Evolutionary conservation across 352 stramenopile genomes (phyloP).

Genomic region (Pythium biforme): DNA sequence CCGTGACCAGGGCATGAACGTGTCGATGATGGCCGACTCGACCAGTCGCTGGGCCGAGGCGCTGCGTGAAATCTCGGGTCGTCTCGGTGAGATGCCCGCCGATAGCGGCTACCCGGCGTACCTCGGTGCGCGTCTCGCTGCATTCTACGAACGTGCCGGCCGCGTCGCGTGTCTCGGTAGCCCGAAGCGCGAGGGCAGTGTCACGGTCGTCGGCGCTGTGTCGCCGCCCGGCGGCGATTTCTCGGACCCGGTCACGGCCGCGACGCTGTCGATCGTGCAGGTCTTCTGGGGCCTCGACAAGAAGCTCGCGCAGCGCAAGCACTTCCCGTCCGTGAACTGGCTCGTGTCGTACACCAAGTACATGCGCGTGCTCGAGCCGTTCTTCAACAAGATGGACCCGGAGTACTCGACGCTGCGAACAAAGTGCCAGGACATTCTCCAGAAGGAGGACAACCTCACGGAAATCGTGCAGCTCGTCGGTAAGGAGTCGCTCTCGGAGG

Average conservation of each 20-base stretch:
- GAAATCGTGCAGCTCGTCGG: slow-evolving; percentile 99
- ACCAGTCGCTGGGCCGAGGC: slow-evolving; percentile 99
- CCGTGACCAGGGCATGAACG: slow-evolving; percentile 98
- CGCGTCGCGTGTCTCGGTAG: slow-evolving; percentile 96
- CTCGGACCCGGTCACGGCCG: slow-evolving; percentile 98
- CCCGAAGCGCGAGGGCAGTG: slow-evolving; percentile 96
- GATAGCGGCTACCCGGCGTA: slow-evolving; percentile 98
- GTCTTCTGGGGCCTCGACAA: slow-evolving; percentile 99
- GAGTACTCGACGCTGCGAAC: slow-evolving; percentile 98
- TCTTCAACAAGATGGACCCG: slow-evolving; percentile 98
- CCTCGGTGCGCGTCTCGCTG: slow-evolving; percentile 97
- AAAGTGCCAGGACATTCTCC: slow-evolving; percentile 96
- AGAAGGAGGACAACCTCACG: slow-evolving; percentile 97
- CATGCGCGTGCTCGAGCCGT: slow-evolving; percentile 99
- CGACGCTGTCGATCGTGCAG: slow-evolving; percentile 99
- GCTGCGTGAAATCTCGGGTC: slow-evolving; percentile 99
- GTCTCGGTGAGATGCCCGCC: slow-evolving; percentile 99
- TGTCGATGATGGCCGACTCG: slow-evolving; percentile 99
- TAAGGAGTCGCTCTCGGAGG: slow-evolving; percentile 98
- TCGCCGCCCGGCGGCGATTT: slow-evolving; percentile 99
- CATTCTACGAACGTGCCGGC: slow-evolving; percentile 99
- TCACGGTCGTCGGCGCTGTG: slow-evolving; percentile 99
- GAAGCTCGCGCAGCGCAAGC: slow-evolving; percentile 99
- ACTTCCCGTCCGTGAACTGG: slow-evolving; percentile 99
- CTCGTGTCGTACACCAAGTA: slow-evolving; percentile 99